A percentile compares a stretch with the other conserved stretches of the same genome.
Evolutionary conservation across 768 basidiomycete genomes (phyloP).

Genomic region (Leccinellum luteum): DNA sequence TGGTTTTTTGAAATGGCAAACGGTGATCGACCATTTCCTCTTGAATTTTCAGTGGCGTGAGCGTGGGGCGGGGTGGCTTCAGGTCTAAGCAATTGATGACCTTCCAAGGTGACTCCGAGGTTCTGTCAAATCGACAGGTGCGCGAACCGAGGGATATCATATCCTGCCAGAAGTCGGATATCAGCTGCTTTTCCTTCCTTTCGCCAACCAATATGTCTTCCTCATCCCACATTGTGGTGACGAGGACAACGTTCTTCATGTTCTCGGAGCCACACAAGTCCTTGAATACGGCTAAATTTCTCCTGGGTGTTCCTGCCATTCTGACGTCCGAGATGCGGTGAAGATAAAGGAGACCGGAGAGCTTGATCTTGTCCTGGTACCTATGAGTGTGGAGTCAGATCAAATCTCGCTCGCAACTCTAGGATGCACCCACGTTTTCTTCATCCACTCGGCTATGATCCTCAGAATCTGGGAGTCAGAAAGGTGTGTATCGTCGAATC

Average conservation of each 20-base stretch:
- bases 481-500: slow-evolving; percentile 15
- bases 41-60: slow-evolving; percentile 13
- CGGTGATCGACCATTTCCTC: slow-evolving; percentile 16
- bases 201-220: neutral
- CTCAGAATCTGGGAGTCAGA: slow-evolving; percentile 9
- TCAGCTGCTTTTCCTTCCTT: slow-evolving; percentile 13
- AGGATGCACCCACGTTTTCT: slow-evolving; percentile 9
- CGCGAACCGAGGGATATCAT: slow-evolving; percentile 15
- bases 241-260: slow-evolving; percentile 16
- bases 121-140: slow-evolving; percentile 9
- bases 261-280: slow-evolving; percentile 9
- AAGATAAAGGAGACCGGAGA: slow-evolving; percentile 12
- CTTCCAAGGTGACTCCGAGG: slow-evolving; percentile 11
- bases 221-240: slow-evolving; percentile 22
- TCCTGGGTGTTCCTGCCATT: slow-evolving; percentile 8
- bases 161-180: slow-evolving; percentile 9
- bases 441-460: slow-evolving; percentile 16
- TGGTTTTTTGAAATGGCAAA: slow-evolving; percentile 8
- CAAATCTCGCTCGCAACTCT: neutral
- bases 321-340: slow-evolving; percentile 15
- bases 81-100: slow-evolving; percentile 8
- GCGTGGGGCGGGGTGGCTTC: neutral
- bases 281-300: slow-evolving; percentile 9
- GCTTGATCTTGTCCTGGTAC: slow-evolving; percentile 9
- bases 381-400: neutral